phyloP scores from a whole-genome alignment of 2,329 filamentous ascomycete species.

The Coniochaeta pulveracea region DNA sequence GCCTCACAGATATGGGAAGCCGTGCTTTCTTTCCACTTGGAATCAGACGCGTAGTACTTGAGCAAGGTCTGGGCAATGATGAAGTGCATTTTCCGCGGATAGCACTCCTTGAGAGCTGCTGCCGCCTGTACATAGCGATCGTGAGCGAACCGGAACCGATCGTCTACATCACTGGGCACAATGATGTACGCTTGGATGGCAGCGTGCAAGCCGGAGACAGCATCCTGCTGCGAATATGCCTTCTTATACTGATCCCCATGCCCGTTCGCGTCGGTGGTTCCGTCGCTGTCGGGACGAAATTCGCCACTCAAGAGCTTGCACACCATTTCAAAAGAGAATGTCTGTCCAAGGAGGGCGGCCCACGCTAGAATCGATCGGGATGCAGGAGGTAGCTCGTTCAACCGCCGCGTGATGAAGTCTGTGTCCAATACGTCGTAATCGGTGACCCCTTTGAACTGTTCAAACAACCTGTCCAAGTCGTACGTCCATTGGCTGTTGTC shows the following conservation, averaged over 20 bases:
- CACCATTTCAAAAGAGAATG: slow-evolving; percentile 75
- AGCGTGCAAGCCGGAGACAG: slow-evolving; percentile 69
- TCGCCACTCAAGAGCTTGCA: slow-evolving; percentile 67
- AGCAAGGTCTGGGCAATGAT: slow-evolving; percentile 74
- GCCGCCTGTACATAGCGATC: slow-evolving; percentile 77
- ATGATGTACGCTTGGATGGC: slow-evolving; percentile 73
- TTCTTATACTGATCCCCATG: slow-evolving; percentile 28
- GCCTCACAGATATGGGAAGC: slow-evolving; percentile 75
- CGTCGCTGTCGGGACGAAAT: slow-evolving; percentile 48
- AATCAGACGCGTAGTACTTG: slow-evolving; percentile 54
- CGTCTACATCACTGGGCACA: slow-evolving; percentile 71
- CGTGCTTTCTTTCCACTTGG: slow-evolving; percentile 56
- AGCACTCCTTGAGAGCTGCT: slow-evolving; percentile 55
- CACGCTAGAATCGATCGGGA: slow-evolving; percentile 75
- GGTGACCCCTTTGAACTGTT: slow-evolving; percentile 68
- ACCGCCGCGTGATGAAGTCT: slow-evolving; percentile 67
- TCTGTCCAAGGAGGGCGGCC: slow-evolving; percentile 72
- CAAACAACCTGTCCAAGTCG: slow-evolving; percentile 75
- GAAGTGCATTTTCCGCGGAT: slow-evolving; percentile 76
- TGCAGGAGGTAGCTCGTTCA: slow-evolving; percentile 63
- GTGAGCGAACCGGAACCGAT: slow-evolving; percentile 79
- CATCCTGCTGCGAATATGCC: slow-evolving; percentile 51
- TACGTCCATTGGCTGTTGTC: slow-evolving; percentile 72
- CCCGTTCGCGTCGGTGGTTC: slow-evolving; percentile 16
- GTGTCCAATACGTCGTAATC: slow-evolving; percentile 73